Base-by-base conservation (phyloP, 345 rosid species). In the Salix udensis region DNA sequence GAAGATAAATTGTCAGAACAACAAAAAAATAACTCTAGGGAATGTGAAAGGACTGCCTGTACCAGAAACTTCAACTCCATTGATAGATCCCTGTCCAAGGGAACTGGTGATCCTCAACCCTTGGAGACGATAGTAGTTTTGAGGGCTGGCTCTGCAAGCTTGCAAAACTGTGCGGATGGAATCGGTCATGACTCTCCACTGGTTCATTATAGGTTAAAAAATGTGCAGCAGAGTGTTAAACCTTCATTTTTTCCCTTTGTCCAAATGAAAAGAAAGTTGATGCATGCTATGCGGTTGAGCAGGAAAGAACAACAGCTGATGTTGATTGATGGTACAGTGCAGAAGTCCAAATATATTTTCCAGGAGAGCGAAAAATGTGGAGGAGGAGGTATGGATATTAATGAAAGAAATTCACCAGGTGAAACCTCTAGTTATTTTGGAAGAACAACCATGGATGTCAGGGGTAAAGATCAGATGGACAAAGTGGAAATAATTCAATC, bases 241-340 rank as follows among this genome's bases (percentile, higher is more conserved):
- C 82, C 86, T 72, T 72, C 85, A 73, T 77, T 77, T 78, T 87
- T 89, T 77, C 81, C 87, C 60, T 85, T 89, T 36, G 80, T 80
- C 74, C 85, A 83, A 81, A 73, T 93, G 83, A 88, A 83, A 74
- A 90, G 87, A 85, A 93, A 86, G 80, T 76, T 89, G 85, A 86
- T 84, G 74, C 87, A 78, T 50, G 89, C 88, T 70, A 81, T 88
- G 67, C 85, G 83, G 40, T 68, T 82, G 65, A 75, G 86, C 82
- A 82, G 84, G 73, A 87, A 84, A 34, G 84, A 65, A 70, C 73
- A 61, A 76, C 53, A 53, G 61, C 72, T 58, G 40, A 53, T 42
- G 67, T 71, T 75, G 40, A 78, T 68, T 52, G 76, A 69, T 71
- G 61, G 37, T 44, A 36, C 6, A 21, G 74, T 48, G 70, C 40